Evolutionary conservation across 2,329 filamentous ascomycete species (phyloP).

Genomic region (Ceratocystis variospora): DNA sequence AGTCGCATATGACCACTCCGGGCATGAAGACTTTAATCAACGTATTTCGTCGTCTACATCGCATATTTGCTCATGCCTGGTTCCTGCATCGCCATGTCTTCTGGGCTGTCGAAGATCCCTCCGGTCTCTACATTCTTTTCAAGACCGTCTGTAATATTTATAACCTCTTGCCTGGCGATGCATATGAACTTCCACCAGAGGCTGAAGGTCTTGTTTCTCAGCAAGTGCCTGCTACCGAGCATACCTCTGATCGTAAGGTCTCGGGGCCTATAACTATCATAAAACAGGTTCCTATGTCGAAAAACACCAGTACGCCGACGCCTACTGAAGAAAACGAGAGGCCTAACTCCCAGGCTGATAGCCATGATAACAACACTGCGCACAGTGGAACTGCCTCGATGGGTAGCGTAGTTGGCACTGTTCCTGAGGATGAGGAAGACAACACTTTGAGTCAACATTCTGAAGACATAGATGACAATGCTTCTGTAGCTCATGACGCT

Average conservation of each 20-base stretch:
- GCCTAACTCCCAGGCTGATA: constrained; percentile 52
- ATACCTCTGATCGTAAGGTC: constrained; percentile 24
- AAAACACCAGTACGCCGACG: not conserved
- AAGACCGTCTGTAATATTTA: constrained; percentile 94
- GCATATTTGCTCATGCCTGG: constrained; percentile 98
- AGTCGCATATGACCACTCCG: constrained; percentile 44
- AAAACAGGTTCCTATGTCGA: constrained; percentile 8
- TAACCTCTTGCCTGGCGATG: constrained; percentile 77
- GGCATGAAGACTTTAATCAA: constrained; percentile 80
- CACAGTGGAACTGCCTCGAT: not conserved
- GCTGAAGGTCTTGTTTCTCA: constrained; percentile 63
- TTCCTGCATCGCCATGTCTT: constrained; percentile 93
- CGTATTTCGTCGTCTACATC: constrained; percentile 84
- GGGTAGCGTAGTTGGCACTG: constrained; percentile 58
- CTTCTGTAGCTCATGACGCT: constrained; percentile 3
- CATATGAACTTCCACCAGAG: constrained; percentile 87
- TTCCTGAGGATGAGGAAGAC: constrained; percentile 54
- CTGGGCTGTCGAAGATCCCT: constrained; percentile 80
- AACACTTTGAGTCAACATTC: constrained; percentile 28
- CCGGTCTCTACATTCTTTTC: constrained; percentile 92
- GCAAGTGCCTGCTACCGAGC: not conserved
- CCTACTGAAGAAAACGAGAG: constrained; percentile 14
- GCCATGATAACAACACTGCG: constrained; percentile 27
- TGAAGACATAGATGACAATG: constrained; percentile 22
- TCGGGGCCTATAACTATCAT: constrained; percentile 23